A percentile compares a stretch with the other conserved stretches of the same genome.
phyloP scores from a whole-genome alignment of 768 basidiomycete genomes.

The Trametopsis cervina region DNA sequence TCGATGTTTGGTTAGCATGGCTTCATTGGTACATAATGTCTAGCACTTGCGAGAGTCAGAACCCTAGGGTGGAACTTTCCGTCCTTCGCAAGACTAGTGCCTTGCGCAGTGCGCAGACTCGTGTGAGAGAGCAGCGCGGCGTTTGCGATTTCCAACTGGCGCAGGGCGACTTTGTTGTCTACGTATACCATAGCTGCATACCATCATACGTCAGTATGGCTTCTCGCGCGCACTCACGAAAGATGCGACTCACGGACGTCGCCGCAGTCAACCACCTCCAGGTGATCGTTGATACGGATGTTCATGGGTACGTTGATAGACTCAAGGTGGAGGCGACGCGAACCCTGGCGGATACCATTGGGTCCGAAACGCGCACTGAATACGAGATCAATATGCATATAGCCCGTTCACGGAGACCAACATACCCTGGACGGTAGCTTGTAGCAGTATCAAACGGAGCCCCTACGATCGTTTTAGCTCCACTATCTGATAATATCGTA shows the following conservation, averaged over 20 bases:
- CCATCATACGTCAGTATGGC: no score
- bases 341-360: constrained; percentile 28
- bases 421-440: constrained; percentile 26
- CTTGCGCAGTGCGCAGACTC: constrained; percentile 10
- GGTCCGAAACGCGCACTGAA: constrained; percentile 26
- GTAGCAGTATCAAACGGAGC: constrained; percentile 29
- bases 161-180: constrained; percentile 26
- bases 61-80: constrained; percentile 28
- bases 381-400: background rate
- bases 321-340: constrained; percentile 23
- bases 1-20: background rate
- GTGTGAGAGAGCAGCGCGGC: constrained; percentile 16
- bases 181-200: constrained; percentile 20
- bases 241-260: constrained; percentile 27
- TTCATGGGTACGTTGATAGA: constrained; percentile 26
- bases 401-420: background rate
- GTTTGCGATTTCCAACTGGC: constrained; percentile 27
- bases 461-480: constrained; percentile 6
- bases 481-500: background rate
- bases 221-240: no score
- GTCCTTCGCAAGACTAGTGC: constrained; percentile 24
- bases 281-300: constrained; percentile 19
- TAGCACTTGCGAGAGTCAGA: constrained; percentile 21
- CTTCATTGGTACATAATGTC: background rate
- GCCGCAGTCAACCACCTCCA: constrained; percentile 26